A percentile compares a stretch with the other conserved stretches of the same genome.
Conservation (phyloP, 108 stramenopile genomes). For the Pseudonitzschia pungens region DNA sequence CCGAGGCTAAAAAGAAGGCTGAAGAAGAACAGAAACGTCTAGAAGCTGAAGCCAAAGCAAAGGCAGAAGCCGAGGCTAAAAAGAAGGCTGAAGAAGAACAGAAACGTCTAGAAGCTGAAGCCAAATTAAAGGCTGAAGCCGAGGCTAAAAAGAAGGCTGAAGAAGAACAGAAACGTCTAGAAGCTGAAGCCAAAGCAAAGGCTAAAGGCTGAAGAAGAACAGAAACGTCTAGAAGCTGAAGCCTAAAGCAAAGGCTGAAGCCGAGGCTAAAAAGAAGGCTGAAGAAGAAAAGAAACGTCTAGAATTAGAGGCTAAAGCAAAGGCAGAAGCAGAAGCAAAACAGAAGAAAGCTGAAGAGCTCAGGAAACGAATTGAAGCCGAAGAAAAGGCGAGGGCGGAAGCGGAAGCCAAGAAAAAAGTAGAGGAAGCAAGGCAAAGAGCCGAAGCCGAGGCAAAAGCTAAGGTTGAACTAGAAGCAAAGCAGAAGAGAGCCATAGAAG, state of each 20-base stretch:
- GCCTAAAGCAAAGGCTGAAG: neutral
- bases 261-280: neutral
- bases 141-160: slow-evolving; percentile 7
- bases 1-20: neutral
- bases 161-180: neutral
- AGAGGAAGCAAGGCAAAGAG: neutral
- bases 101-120: slow-evolving; percentile 4
- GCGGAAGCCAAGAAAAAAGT: neutral
- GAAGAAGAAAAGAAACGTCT: neutral
- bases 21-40: neutral
- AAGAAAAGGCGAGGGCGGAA: neutral
- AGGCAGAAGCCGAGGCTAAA: neutral
- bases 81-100: slow-evolving; percentile 9
- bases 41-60: neutral
- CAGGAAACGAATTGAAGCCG: neutral
- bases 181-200: neutral
- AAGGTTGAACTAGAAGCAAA: neutral
- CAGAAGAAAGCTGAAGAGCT: neutral
- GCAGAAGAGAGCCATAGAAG: neutral
- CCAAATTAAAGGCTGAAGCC: slow-evolving; percentile 5
- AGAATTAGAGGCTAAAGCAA: slow-evolving; percentile 13
- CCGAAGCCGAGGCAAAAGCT: neutral
- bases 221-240: neutral
- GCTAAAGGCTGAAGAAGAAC: neutral
- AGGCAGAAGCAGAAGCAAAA: slow-evolving; percentile 10